Base-by-base conservation (phyloP, 1,139 yeast genomes). In the Magnusiomyces paraingens region DNA sequence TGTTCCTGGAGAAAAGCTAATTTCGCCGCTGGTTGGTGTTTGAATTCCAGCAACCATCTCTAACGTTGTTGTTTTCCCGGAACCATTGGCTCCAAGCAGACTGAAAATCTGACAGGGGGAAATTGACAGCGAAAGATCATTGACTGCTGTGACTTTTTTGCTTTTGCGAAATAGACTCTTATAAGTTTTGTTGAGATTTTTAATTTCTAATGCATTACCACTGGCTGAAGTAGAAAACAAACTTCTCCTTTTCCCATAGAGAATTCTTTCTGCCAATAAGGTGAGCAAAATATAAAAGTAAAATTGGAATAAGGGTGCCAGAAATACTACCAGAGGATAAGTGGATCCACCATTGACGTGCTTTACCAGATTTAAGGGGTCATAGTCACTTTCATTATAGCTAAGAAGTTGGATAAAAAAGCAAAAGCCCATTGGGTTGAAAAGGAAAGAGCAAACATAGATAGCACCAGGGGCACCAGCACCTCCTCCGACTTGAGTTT, bases 1-100 rank as follows among this genome's bases (percentile, higher is more conserved):
- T n/a, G 67, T 55, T 2, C 62, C 62, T 2, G 62, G 61, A 12
- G 62, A 59, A 36, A 69, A 60, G 1, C 53, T 50, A 26, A 70
- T 64, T 6, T 52, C 29, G 1, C 73, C 73, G 1, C 59, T 47
- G 11, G 68, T 59, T 3, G 64, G 59, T 2, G 55, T 42, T 49
- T 69, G 70, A n/a, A 69, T 60, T 12, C 73, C 73, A 18, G 73
- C 62, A 36, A 70, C 61, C 67, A 70, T 68, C 50, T 68, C 72
- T 32, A 70, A 58, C 14, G 73, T 70, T 2, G 73, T 70, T 2
- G 73, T 70, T 55, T 70, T 70, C n/a, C 73, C 73, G 1, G 72
- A 68, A 3, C 73, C 73, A 56, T 70, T 70, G 11, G 73, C 70
- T 29, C 73, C 73, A 4, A 70, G 62, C 22, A 70, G 58, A 50